Conservation (phyloP, 2,329 filamentous ascomycete genomes). For the Aspergillus ibericus region DNA sequence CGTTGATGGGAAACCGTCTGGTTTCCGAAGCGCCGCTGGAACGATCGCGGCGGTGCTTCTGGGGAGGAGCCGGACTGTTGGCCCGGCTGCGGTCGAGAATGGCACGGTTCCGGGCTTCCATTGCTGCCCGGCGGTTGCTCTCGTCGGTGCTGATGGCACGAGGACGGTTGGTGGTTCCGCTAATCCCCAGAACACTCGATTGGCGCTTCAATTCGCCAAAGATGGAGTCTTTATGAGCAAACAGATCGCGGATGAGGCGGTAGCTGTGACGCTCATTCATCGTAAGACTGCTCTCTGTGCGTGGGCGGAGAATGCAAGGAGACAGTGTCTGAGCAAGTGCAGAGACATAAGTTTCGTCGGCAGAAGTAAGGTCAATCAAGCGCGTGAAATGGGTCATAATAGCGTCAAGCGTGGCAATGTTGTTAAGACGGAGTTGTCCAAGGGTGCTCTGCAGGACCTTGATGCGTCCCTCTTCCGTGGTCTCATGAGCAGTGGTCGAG, state of each 20-base stretch:
- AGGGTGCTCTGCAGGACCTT: conserved; percentile 94
- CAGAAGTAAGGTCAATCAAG: conserved; percentile 92
- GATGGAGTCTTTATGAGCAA: conserved; percentile 90
- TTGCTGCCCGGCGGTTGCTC: conserved; percentile 87
- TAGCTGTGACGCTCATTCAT: conserved; percentile 94
- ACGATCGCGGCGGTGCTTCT: conserved; percentile 72
- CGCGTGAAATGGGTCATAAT: conserved; percentile 98
- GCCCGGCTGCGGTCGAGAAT: conserved; percentile 71
- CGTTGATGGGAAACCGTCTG: conserved; percentile 81
- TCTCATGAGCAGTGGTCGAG: conserved; percentile 73
- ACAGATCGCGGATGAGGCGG: conserved; percentile 85
- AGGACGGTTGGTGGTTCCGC: conserved; percentile 62
- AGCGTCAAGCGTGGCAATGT: conserved; percentile 97
- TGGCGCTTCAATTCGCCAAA: conserved; percentile 91
- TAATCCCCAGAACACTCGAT: conserved; percentile 44
- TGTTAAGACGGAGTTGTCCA: conserved; percentile 88
- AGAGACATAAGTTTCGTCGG: conserved; percentile 80
- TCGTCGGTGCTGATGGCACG: conserved; percentile 93
- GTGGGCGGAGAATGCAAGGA: conserved; percentile 84
- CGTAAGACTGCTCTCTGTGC: conserved; percentile 82
- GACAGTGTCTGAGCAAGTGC: conserved; percentile 73
- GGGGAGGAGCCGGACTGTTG: conserved; percentile 61
- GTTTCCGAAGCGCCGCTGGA: conserved; percentile 69
- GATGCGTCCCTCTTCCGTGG: conserved; percentile 74
- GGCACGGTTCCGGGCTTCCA: conserved; percentile 88